Conservation (phyloP, 2,329 filamentous ascomycete species). For the Hypoxylon sp. region DNA sequence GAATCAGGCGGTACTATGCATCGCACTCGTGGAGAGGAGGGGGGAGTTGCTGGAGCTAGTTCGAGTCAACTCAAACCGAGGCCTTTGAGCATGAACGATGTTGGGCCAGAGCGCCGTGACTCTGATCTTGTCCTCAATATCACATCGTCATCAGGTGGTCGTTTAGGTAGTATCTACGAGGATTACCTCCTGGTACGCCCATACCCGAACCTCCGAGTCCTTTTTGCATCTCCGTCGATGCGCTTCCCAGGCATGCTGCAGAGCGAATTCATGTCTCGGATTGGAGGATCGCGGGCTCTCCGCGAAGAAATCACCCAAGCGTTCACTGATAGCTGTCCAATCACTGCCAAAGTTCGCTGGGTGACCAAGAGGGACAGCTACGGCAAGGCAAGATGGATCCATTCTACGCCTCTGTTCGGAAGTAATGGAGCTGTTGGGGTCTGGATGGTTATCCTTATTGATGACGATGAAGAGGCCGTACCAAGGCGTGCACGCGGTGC, state of each 20-base stretch:
- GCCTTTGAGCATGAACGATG: constrained; percentile 58
- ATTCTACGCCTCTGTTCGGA: constrained; percentile 79
- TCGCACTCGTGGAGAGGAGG: constrained; percentile 59
- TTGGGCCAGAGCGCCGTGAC: constrained; percentile 37
- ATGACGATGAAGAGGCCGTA: constrained; percentile 64
- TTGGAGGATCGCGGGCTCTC: constrained; percentile 63
- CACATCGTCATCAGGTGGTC: constrained; percentile 47
- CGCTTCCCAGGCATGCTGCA: constrained; percentile 77
- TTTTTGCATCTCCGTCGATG: constrained; percentile 77
- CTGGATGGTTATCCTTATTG: constrained; percentile 82
- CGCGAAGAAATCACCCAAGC: constrained; percentile 67
- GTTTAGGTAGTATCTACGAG: constrained; percentile 61
- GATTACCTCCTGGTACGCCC: constrained; percentile 76
- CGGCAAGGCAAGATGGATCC: constrained; percentile 79
- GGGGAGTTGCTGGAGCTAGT: constrained; percentile 52
- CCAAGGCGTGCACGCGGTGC: constrained; percentile 39
- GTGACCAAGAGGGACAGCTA: constrained; percentile 64
- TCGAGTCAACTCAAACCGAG: constrained; percentile 58
- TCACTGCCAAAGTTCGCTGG: constrained; percentile 83
- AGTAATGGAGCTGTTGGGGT: constrained; percentile 77
- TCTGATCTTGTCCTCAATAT: constrained; percentile 29
- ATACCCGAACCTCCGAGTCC: constrained; percentile 73
- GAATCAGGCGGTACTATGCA: constrained; percentile 75
- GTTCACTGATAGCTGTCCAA: constrained; percentile 75
- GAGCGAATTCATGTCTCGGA: constrained; percentile 67